phyloP scores from a whole-genome alignment of 2,329 filamentous ascomycete genomes.

The Sclerotinia glacialis region DNA sequence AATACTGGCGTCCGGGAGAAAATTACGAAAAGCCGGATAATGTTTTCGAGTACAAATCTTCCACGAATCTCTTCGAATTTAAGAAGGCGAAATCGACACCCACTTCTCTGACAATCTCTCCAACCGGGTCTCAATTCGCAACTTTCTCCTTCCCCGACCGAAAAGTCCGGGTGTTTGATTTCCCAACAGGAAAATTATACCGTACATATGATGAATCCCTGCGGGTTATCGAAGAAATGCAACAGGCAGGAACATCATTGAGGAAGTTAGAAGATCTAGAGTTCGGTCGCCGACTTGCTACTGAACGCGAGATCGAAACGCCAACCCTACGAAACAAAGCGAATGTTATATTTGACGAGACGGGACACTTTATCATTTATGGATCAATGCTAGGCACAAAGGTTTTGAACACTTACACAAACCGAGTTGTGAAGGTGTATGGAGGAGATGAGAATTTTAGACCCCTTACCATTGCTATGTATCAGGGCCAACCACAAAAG shows the following conservation, averaged over 20 bases:
- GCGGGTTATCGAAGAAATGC: conserved; percentile 86
- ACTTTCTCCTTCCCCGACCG: conserved; percentile 90
- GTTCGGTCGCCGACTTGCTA: conserved; percentile 81
- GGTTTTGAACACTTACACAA: conserved; percentile 93
- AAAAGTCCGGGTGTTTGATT: conserved; percentile 91
- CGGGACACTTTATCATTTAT: conserved; percentile 90
- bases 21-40: conserved; percentile 87
- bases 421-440: conserved; percentile 85
- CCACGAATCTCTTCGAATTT: conserved; percentile 93
- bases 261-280: conserved; percentile 86
- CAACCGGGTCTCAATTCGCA: conserved; percentile 80
- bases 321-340: conserved; percentile 64
- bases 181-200: conserved; percentile 80
- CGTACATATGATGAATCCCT: conserved; percentile 95
- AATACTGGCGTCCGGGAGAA: conserved; percentile 86
- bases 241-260: conserved; percentile 82
- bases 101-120: conserved; percentile 78
- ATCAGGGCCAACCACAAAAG: conserved; percentile 93
- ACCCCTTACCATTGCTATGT: conserved; percentile 77
- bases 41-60: conserved; percentile 90
- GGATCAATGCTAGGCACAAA: conserved; percentile 91
- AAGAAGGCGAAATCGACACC: conserved; percentile 90
- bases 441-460: conserved; percentile 87
- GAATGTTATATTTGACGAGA: conserved; percentile 94
- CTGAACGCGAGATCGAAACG: conserved; percentile 82